Evolutionary conservation across 2,329 filamentous ascomycete species (phyloP).

Genomic region (Byssothecium circinans): DNA sequence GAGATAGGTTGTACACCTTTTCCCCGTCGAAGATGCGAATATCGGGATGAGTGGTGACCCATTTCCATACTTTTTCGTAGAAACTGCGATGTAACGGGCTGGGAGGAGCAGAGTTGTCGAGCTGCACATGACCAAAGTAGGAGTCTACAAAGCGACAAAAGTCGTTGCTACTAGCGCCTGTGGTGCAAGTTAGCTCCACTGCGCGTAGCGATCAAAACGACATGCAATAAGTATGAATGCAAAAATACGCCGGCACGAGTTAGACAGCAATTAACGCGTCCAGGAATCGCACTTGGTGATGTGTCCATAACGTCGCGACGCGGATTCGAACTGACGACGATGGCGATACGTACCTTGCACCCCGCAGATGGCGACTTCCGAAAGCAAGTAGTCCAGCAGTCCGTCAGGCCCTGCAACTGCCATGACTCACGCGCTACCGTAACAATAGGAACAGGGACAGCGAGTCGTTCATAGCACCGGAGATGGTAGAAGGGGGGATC

Average conservation of each 20-base stretch:
- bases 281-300: background rate
- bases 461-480: slow-evolving; percentile 16
- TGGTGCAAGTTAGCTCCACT: slow-evolving; percentile 6
- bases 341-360: slow-evolving; percentile 54
- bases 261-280: too few relatives aligned
- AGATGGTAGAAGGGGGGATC: slow-evolving; percentile 17
- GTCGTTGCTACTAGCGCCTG: slow-evolving; percentile 46
- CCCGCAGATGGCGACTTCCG: slow-evolving; percentile 62
- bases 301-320: slow-evolving; percentile 1
- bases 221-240: background rate
- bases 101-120: background rate
- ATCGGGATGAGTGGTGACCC: slow-evolving; percentile 59
- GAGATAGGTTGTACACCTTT: slow-evolving; percentile 33
- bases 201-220: background rate
- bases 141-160: slow-evolving; percentile 43
- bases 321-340: slow-evolving; percentile 15
- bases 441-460: slow-evolving; percentile 8
- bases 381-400: slow-evolving; percentile 60
- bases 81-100: slow-evolving; percentile 50
- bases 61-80: slow-evolving; percentile 59
- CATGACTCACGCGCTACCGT: slow-evolving; percentile 15
- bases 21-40: slow-evolving; percentile 54
- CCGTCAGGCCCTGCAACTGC: slow-evolving; percentile 54
- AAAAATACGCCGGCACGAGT: background rate
- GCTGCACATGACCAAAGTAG: slow-evolving; percentile 34